phyloP scores from a whole-genome alignment of 306 rosid species.

The Gynostemma pentaphyllum region DNA sequence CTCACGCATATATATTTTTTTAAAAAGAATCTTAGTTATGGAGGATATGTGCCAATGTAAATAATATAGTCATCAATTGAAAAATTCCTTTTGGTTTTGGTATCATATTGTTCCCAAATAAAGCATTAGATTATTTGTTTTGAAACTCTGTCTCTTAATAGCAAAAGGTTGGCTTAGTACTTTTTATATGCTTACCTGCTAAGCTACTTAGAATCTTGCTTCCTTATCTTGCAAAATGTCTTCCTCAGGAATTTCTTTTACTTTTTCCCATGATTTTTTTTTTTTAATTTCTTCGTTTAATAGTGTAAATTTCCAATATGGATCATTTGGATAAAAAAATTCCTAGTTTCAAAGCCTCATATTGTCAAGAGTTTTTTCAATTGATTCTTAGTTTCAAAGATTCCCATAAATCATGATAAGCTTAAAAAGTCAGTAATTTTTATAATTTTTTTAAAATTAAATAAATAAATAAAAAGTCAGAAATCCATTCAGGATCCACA shows the following conservation, averaged over 20 bases:
- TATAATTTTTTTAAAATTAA: too few relatives aligned
- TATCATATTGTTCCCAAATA: not conserved
- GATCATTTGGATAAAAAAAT: not conserved
- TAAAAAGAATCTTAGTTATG: too few relatives aligned
- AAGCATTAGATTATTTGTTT: not conserved
- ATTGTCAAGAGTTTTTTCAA: not conserved
- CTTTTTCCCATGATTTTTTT: not conserved
- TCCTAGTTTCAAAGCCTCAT: not conserved
- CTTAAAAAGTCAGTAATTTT: too few relatives aligned
- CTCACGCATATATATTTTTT: too few relatives aligned
- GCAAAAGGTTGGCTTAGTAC: not conserved
- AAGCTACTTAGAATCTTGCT: constrained; percentile 11
- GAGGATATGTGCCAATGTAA: not conserved
- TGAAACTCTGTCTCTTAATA: not conserved
- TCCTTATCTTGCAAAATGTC: constrained; percentile 9
- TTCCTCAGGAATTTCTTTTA: not conserved
- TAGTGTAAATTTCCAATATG: not conserved
- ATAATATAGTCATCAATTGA: not conserved
- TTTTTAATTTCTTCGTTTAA: not conserved
- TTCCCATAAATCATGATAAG: constrained; percentile 1
- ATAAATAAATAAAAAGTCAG: too few relatives aligned
- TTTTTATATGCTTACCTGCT: constrained; percentile 12
- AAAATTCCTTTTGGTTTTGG: not conserved
- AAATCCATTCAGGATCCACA: too few relatives aligned
- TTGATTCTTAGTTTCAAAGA: not conserved